A percentile compares a stretch with the other conserved stretches of the same genome.
Evolutionary conservation across 306 rosid species (phyloP).

Genomic region (Pyrus pyrifolia): DNA sequence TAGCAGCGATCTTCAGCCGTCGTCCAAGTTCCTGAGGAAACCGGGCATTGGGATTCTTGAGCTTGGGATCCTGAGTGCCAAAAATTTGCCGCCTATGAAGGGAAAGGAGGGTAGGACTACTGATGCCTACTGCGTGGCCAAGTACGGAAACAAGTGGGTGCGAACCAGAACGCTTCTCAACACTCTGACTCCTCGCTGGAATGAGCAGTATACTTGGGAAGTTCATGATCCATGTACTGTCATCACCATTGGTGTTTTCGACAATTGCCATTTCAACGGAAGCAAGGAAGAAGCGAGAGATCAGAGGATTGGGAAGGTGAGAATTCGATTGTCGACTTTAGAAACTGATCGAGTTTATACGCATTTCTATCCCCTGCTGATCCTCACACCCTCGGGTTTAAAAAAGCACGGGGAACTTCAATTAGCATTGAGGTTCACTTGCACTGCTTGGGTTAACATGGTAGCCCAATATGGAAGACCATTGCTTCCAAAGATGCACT

Average conservation of each 20-base stretch:
- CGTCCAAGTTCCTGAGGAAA: constrained; percentile 60
- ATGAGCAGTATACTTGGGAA: constrained; percentile 97
- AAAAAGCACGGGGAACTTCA: constrained; percentile 95
- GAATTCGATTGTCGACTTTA: constrained; percentile 81
- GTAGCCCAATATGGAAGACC: constrained; percentile 71
- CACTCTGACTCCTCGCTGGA: constrained; percentile 77
- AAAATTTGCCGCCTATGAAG: constrained; percentile 78
- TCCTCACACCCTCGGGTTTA: constrained; percentile 58
- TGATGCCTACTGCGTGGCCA: constrained; percentile 90
- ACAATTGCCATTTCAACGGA: constrained; percentile 66
- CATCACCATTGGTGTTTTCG: constrained; percentile 76
- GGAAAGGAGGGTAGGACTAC: constrained; percentile 57
- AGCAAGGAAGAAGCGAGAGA: constrained; percentile 49
- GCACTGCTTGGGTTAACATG: constrained; percentile 85
- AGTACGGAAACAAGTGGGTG: constrained; percentile 95
- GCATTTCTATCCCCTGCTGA: constrained; percentile 77
- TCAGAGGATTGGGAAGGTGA: constrained; percentile 81
- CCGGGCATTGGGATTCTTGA: constrained; percentile 72
- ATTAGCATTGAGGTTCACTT: constrained; percentile 78
- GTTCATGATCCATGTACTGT: constrained; percentile 86
- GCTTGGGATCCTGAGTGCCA: constrained; percentile 80
- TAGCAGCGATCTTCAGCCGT: constrained; percentile 92
- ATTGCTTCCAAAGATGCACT: constrained; percentile 92
- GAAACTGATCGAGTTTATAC: constrained; percentile 75
- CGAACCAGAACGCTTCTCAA: constrained; percentile 80